Conservation (phyloP, 257 asterid species). For the Eucommia ulmoides region DNA sequence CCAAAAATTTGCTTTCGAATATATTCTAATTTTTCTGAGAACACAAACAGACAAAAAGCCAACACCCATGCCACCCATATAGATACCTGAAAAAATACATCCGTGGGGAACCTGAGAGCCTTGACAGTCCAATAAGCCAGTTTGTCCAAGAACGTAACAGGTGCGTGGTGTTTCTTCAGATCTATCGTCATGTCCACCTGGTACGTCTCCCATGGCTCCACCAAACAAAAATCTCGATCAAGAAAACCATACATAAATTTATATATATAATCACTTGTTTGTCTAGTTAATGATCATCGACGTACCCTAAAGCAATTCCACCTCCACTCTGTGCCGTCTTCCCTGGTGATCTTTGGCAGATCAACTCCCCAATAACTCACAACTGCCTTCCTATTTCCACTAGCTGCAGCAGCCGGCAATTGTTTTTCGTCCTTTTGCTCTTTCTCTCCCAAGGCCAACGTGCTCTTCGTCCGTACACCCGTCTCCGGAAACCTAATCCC, state of each 20-base stretch:
- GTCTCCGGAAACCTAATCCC: slow-evolving; percentile 19
- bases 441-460: slow-evolving; percentile 40
- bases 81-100: slow-evolving; percentile 74
- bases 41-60: too few species aligned
- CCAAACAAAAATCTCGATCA: too few species aligned
- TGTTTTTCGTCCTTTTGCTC: slow-evolving; percentile 19
- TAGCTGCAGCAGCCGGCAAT: slow-evolving; percentile 8
- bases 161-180: slow-evolving; percentile 56
- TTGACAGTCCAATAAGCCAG: slow-evolving; percentile 61
- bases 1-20: too few species aligned
- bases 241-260: too few species aligned
- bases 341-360: slow-evolving; percentile 31
- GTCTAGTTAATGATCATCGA: background rate
- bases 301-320: slow-evolving; percentile 69
- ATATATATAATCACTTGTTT: too few species aligned
- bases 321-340: slow-evolving; percentile 69
- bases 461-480: slow-evolving; percentile 32
- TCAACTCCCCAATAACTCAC: slow-evolving; percentile 70
- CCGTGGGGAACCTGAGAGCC: slow-evolving; percentile 57
- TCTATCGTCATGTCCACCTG: slow-evolving; percentile 46
- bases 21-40: too few species aligned
- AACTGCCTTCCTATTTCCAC: slow-evolving; percentile 14
- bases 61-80: too few species aligned
- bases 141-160: slow-evolving; percentile 62
- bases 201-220: slow-evolving; percentile 48